These are phyloP conservation scores for Phragmites australis DNA, from an alignment of 176 grass and related monocot species.

Conservation along the genomic window DNA sequence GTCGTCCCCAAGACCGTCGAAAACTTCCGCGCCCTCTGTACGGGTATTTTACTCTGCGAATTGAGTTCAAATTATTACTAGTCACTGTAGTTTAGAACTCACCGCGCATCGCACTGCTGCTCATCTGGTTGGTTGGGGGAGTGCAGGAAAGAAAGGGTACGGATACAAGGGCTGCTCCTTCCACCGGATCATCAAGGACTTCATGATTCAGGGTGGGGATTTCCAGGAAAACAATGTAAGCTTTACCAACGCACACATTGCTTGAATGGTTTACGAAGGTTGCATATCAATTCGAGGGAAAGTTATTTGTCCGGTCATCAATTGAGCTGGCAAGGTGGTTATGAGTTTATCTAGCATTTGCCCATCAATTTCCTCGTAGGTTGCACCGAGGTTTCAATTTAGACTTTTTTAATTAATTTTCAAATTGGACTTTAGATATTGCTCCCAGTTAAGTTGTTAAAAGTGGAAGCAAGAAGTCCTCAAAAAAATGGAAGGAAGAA, in stretches of 20 bases:
- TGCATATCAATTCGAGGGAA: too few species aligned
- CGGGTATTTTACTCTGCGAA: slow-evolving; percentile 47
- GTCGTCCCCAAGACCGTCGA: slow-evolving; percentile 56
- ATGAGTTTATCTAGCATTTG: background rate
- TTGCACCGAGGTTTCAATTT: too few species aligned
- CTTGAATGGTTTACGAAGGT: background rate
- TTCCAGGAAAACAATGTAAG: slow-evolving; percentile 59
- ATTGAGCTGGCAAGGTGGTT: background rate
- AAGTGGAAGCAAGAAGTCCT: background rate
- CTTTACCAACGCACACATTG: background rate
- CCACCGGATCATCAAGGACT: slow-evolving; percentile 83
- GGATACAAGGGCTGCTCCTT: slow-evolving; percentile 78
- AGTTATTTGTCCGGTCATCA: background rate
- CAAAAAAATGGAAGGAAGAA: background rate
- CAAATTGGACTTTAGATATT: background rate
- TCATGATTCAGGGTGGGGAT: slow-evolving; percentile 86
- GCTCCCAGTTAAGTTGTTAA: background rate
- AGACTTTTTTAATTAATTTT: too few species aligned
- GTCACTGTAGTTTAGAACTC: background rate
- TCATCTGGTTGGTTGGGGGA: background rate
- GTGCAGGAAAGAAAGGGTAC: slow-evolving; percentile 68
- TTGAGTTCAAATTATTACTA: background rate
- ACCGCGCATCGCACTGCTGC: background rate
- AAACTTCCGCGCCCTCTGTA: slow-evolving; percentile 73
- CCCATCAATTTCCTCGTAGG: background rate